Conservation (phyloP, 805 yeast genomes). For the Kluyveromyces wickerhamii region DNA sequence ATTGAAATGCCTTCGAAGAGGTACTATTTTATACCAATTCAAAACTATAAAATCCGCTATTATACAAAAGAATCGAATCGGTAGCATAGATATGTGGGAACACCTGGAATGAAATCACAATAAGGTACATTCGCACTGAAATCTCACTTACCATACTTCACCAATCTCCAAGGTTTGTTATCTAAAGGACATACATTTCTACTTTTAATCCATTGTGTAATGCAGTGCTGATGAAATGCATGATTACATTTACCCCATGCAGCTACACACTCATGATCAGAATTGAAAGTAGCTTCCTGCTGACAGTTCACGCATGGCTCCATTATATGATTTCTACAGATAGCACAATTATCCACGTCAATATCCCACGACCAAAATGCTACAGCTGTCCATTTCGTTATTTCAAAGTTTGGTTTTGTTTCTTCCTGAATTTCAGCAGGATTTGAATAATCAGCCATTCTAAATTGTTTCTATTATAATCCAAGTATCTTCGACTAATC, state of each 20-base stretch:
- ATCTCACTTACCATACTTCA: slow-evolving; percentile 59
- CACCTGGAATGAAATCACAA: too few species aligned
- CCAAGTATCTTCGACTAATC: too few species aligned
- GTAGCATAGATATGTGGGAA: too few species aligned
- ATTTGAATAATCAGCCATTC: too few species aligned
- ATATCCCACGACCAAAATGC: slow-evolving; percentile 99
- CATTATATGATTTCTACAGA: slow-evolving; percentile 96
- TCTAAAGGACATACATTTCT: slow-evolving; percentile 96
- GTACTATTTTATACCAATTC: too few species aligned
- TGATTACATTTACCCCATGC: slow-evolving; percentile 98
- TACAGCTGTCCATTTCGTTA: slow-evolving; percentile 97
- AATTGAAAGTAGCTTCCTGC: slow-evolving; percentile 57
- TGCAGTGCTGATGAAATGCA: slow-evolving; percentile 98
- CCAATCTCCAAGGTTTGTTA: slow-evolving; percentile 78
- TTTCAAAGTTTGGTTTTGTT: slow-evolving; percentile 59
- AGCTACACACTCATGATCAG: slow-evolving; percentile 75
- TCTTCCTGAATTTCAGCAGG: slow-evolving; percentile 12
- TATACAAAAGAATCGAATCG: too few species aligned
- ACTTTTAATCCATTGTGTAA: slow-evolving; percentile 88
- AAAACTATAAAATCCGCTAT: too few species aligned
- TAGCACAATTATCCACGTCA: slow-evolving; percentile 93
- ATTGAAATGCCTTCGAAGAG: too few species aligned
- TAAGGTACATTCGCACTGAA: too few species aligned
- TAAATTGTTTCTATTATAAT: too few species aligned
- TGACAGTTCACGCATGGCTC: slow-evolving; percentile 97